phyloP scores from a whole-genome alignment of 2,329 filamentous ascomycete species.

The Stagonosporopsis vannaccii region DNA sequence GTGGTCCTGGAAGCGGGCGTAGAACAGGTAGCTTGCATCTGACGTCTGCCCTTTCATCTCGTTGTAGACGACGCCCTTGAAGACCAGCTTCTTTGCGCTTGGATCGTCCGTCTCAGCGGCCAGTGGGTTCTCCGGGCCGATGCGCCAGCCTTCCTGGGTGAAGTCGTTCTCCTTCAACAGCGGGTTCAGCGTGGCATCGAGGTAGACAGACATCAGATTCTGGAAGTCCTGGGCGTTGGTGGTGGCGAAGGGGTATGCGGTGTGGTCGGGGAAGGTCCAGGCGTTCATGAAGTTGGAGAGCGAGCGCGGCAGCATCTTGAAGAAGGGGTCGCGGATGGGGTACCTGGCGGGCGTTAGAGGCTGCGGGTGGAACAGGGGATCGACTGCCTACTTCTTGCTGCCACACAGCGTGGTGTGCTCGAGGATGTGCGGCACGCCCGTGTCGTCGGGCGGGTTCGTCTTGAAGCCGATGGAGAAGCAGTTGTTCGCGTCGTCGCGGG shows the following conservation, averaged over 20 bases:
- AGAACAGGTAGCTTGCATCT: conserved; percentile 94
- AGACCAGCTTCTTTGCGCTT: conserved; percentile 75
- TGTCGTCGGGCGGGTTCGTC: conserved; percentile 96
- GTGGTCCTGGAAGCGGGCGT: conserved; percentile 92
- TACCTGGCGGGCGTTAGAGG: conserved; percentile 63
- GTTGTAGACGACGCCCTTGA: conserved; percentile 98
- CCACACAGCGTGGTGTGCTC: conserved; percentile 98
- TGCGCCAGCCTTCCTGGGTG: conserved; percentile 93
- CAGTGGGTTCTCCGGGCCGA: conserved; percentile 86
- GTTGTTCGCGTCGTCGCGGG: conserved; percentile 96
- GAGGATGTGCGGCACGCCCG: conserved; percentile 93
- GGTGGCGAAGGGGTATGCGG: conserved; percentile 96
- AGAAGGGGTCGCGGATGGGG: conserved; percentile 98
- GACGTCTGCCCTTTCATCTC: conserved; percentile 99
- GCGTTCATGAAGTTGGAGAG: conserved; percentile 99
- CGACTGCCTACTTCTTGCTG: conserved; percentile 76
- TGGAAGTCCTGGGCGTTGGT: conserved; percentile 95
- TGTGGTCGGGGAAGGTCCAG: conserved; percentile 95
- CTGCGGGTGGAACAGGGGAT: neutral
- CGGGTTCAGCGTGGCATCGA: conserved; percentile 91
- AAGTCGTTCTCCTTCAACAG: conserved; percentile 91
- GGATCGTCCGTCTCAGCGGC: conserved; percentile 53
- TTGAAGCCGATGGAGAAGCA: conserved; percentile 99
- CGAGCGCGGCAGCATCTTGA: conserved; percentile 98
- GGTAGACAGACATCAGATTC: conserved; percentile 95